Evolutionary conservation across 371 early-diverging fungal species (phyloP).

Genomic region (Amoeboaphelidium protococcarum): DNA sequence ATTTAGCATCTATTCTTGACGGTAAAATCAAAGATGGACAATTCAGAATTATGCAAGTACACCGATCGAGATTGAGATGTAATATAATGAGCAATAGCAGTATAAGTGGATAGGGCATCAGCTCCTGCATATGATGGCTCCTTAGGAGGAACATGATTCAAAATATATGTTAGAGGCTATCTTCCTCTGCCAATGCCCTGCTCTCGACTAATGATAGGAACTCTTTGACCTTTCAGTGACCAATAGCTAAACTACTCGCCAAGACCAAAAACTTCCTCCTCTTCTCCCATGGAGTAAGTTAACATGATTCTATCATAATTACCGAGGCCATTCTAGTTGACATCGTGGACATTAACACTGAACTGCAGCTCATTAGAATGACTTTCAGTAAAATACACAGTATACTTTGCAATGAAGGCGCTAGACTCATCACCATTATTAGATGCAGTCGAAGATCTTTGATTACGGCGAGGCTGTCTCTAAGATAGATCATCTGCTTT

Average conservation of each 20-base stretch:
- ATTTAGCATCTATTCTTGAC: constrained; percentile 13
- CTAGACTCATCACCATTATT: no score
- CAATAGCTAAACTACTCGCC: constrained; percentile 16
- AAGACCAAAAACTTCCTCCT: constrained; percentile 9
- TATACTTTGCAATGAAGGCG: no score
- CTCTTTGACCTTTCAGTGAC: constrained; percentile 18
- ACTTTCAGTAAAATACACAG: no score
- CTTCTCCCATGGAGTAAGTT: not conserved
- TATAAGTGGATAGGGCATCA: constrained; percentile 15
- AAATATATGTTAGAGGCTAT: constrained; percentile 8
- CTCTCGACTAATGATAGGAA: constrained; percentile 18
- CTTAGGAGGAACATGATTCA: constrained; percentile 8
- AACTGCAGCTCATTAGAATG: no score
- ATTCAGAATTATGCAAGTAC: constrained; percentile 21
- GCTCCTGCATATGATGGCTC: constrained; percentile 10
- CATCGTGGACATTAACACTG: no score
- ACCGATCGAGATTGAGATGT: constrained; percentile 16
- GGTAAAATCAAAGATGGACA: constrained; percentile 19
- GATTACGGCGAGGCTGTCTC: not conserved
- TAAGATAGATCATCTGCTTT: not conserved
- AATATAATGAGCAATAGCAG: constrained; percentile 21
- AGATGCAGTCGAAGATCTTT: no score
- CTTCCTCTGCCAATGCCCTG: constrained; percentile 15
- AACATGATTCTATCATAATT: not conserved
- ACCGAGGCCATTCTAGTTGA: no score